A percentile compares a stretch with the other conserved stretches of the same genome.
Conservation (phyloP, 441 rosid species). For the Aquilaria agallochum region DNA sequence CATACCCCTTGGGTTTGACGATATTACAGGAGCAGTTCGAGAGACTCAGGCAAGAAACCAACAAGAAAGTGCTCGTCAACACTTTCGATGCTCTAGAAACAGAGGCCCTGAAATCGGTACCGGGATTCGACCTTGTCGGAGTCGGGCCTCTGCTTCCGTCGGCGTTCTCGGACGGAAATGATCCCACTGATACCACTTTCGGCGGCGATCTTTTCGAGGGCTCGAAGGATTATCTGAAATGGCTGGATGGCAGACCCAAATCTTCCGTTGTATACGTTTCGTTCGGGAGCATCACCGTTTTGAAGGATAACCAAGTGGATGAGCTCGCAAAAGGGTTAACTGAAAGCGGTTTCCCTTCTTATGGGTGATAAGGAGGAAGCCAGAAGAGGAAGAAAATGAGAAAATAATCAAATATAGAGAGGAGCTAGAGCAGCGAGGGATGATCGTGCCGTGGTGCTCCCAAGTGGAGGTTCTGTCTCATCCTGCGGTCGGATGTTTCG, state of each 20-base stretch:
- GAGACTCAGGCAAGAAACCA: neutral
- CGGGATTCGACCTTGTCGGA: neutral
- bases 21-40: slow-evolving; percentile 1
- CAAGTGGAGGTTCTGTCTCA: slow-evolving; percentile 25
- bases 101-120: slow-evolving; percentile 7
- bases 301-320: slow-evolving; percentile 13
- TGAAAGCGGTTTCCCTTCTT: slow-evolving; percentile 19
- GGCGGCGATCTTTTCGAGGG: slow-evolving; percentile 4
- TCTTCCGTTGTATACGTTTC: no score
- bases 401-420: neutral
- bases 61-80: slow-evolving; percentile 7
- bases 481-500: slow-evolving; percentile 23
- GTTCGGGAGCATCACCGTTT: no score
- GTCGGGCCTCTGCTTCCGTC: slow-evolving; percentile 13
- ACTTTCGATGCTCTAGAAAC: slow-evolving; percentile 14
- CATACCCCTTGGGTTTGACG: neutral
- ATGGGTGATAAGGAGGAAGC: slow-evolving; percentile 22
- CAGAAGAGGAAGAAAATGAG: neutral
- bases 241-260: slow-evolving; percentile 13
- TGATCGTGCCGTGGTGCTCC: slow-evolving; percentile 28
- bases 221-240: slow-evolving; percentile 19
- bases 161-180: neutral
- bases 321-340: slow-evolving; percentile 18
- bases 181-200: neutral
- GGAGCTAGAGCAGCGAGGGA: slow-evolving; percentile 20